Base-by-base conservation (phyloP, 345 rosid species). In the Bruguiera sexangula region DNA sequence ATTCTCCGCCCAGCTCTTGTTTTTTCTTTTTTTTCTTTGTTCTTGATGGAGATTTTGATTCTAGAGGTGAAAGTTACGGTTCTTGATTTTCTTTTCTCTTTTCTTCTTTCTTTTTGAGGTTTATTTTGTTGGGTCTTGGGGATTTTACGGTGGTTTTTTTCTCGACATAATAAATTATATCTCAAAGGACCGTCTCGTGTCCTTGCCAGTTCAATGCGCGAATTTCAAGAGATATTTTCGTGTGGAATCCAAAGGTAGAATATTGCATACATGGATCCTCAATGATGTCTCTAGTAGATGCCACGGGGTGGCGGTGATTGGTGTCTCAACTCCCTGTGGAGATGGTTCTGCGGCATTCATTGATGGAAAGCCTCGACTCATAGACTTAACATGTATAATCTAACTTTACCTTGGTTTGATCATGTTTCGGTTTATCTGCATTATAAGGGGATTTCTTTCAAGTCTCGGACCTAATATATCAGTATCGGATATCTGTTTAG, bases 241-340 rank as follows among this genome's bases (percentile, higher is more conserved):
- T 65, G 71, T 76, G 98, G 91, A 59, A 75, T 85, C 74, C 91
- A 79, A 80, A 82, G 87, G 69, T 69, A 97, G 36, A 92, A 90
- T 76, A 88, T 85, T 66, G 97, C 99, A 27, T 88, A 87, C 68
- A 95, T 92, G 9, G 86, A 6, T 85, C 62, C 79, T 90, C 22
- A 95, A 95, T 71, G 98, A 92, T 72, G 91, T 83, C 27, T 95
- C 99, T 53, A 88, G 97, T 68, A 84, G 97, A 79, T 90, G 99
- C 80, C 99, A 92, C 71, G 97, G 92, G 2, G 94, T 86, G 9
- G 92, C 92, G 60, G 97, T 88, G 68, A 86, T 92, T 54, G 52
- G 83, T 56, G 85, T 95, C 68, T 78, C 74, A 29, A 79, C 80
- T 60, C 87, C 84, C 68, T 29, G 55, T 62, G 59, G 60, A 51